Evolutionary conservation across 129 eudicot genomes (phyloP), one percentile per base, ranked within the genome.

Genomic region (Centaurea solstitialis): DNA sequence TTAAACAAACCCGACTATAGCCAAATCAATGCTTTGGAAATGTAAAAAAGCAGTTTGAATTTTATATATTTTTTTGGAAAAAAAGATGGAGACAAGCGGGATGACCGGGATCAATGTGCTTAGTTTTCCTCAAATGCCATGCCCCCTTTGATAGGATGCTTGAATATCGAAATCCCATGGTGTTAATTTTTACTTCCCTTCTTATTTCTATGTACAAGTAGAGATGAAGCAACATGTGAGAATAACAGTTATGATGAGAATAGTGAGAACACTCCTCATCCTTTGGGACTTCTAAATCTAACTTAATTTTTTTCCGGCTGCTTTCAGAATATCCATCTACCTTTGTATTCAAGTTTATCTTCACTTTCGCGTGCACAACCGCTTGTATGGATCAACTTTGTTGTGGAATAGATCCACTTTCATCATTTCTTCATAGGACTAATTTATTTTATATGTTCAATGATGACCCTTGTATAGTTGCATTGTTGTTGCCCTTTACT

Each of bases 381-480:
- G 2, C 7, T 10, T 78, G 20, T 61, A n/a, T 40, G 40, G 47
- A 61, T 73, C 71, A 38, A 59, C 78, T 72, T 80, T 7, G 22
- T 57, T 24, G 73, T 80, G 72, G 18, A 43, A 71, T 79, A 43
- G 62, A 23, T 80, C 28, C 21, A 73, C 73, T 72, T 40, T 80
- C 53, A 75, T 22, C 37, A 41, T 13, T 62, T 80, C 13, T 62
- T 80, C 13, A 40, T 80, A 23, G 41, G 74, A 26, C 38, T 62
- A 39, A 30, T 80, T 40, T 62, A 64, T 64, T 64, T 62, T 73
- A 40, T 73, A 40, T 2, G 84, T 40, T 62, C 26, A 40, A 73
- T 73, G 84, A 73, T 80, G 79, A 80, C 69, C 43, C 68, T 69
- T 41, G 47, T 39, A 5, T 80, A 62, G 73, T 80, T 80, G 78